Conservation (phyloP, 2,329 filamentous ascomycete species). For the Chaetomium strumarium region DNA sequence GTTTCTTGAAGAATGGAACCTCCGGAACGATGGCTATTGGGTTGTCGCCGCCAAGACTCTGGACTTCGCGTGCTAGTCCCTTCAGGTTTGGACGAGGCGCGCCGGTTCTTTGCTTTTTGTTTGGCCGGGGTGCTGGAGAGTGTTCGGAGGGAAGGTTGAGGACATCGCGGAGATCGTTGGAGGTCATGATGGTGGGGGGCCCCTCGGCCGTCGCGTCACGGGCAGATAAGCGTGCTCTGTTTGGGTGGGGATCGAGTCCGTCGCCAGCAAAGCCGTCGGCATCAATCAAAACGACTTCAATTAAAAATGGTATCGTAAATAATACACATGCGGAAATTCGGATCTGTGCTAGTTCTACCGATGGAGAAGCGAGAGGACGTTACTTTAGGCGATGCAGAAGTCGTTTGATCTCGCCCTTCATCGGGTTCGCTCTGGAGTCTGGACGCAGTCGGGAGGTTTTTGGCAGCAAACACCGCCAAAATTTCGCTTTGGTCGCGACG, state of each 20-base stretch:
- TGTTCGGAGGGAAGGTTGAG: slow-evolving; percentile 68
- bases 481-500: not conserved
- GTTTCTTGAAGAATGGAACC: slow-evolving; percentile 54
- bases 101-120: slow-evolving; percentile 69
- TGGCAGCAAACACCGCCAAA: slow-evolving; percentile 8
- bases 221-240: not conserved
- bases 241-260: not conserved
- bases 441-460: not conserved
- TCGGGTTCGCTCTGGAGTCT: not conserved
- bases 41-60: slow-evolving; percentile 60
- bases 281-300: not conserved
- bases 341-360: not conserved
- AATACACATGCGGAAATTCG: not conserved
- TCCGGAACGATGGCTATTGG: slow-evolving; percentile 62
- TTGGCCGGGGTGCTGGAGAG: slow-evolving; percentile 45
- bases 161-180: slow-evolving; percentile 80
- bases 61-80: slow-evolving; percentile 59
- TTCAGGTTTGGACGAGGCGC: slow-evolving; percentile 56
- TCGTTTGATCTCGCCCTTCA: not conserved
- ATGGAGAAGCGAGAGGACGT: not conserved
- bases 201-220: slow-evolving; percentile 15
- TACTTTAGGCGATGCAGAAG: not conserved
- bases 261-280: not conserved
- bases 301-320: slow-evolving; percentile 1
- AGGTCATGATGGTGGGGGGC: slow-evolving; percentile 51